A percentile compares a stretch with the other conserved stretches of the same genome.
phyloP scores from a whole-genome alignment of 192 early-diverging fungal genomes.

The Phlyctochytrium planicorne region DNA sequence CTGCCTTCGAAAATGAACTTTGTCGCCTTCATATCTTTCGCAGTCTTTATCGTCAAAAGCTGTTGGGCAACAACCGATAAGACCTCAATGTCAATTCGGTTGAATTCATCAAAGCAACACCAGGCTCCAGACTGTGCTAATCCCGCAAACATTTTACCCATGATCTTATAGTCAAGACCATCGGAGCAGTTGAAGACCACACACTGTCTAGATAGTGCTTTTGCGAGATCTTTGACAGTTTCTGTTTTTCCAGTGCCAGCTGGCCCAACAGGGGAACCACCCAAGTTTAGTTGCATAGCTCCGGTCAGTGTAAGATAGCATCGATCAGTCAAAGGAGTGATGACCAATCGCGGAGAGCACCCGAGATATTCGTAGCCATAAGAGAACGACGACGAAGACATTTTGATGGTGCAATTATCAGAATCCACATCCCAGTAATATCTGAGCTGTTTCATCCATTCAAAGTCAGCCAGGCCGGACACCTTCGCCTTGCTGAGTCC shows the following conservation, averaged over 20 bases:
- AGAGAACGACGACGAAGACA: constrained; percentile 56
- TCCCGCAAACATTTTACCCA: constrained; percentile 69
- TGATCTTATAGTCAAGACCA: constrained; percentile 67
- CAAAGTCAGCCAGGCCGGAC: constrained; percentile 51
- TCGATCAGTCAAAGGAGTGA: constrained; percentile 61
- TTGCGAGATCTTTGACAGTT: constrained; percentile 63
- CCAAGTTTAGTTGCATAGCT: constrained; percentile 61
- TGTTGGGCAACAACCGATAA: constrained; percentile 64
- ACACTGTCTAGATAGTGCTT: constrained; percentile 60
- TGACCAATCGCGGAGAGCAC: constrained; percentile 60
- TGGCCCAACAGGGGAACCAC: constrained; percentile 58
- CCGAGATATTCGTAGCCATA: constrained; percentile 66
- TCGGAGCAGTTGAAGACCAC: constrained; percentile 69
- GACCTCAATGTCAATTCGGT: constrained; percentile 65
- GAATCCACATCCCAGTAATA: constrained; percentile 64
- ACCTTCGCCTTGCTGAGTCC: constrained; percentile 44
- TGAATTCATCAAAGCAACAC: constrained; percentile 68
- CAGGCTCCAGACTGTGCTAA: constrained; percentile 59
- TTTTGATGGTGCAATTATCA: constrained; percentile 57
- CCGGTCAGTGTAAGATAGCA: constrained; percentile 65
- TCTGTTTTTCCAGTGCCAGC: constrained; percentile 66
- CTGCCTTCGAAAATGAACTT: constrained; percentile 60
- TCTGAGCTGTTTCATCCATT: constrained; percentile 61
- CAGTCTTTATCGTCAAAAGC: constrained; percentile 59
- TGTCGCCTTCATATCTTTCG: constrained; percentile 56